Evolutionary conservation across 768 basidiomycete genomes (phyloP).

Genomic region (Wakefieldia striispora): DNA sequence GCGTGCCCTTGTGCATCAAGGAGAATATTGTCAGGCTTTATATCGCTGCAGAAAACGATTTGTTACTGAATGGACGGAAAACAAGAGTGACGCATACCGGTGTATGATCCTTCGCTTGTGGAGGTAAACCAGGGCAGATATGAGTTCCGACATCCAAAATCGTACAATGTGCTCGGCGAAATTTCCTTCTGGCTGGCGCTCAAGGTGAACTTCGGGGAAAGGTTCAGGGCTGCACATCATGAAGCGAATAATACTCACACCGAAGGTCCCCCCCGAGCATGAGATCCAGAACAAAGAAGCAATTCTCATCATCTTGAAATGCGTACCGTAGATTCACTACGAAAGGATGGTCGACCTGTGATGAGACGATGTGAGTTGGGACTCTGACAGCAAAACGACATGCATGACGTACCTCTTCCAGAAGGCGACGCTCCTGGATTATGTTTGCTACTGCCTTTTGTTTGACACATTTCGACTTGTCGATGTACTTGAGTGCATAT

Average conservation of each 20-base stretch:
- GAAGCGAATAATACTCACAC: constrained; percentile 48
- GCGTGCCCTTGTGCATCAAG: constrained; percentile 93
- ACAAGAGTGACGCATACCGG: constrained; percentile 52
- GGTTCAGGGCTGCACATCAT: neutral
- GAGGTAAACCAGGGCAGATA: constrained; percentile 82
- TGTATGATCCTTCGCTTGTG: constrained; percentile 93
- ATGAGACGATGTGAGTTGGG: constrained; percentile 1
- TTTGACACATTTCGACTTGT: constrained; percentile 88
- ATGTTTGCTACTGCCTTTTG: constrained; percentile 91
- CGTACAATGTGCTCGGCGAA: constrained; percentile 71
- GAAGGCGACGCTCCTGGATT: constrained; percentile 87
- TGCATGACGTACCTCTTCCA: constrained; percentile 75
- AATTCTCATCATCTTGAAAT: constrained; percentile 96
- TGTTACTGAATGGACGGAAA: constrained; percentile 5
- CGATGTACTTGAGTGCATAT: constrained; percentile 97
- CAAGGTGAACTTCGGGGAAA: constrained; percentile 69
- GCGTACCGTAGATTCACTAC: constrained; percentile 91
- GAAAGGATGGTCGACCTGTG: constrained; percentile 84
- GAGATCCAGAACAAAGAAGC: constrained; percentile 95
- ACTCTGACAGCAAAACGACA: constrained; percentile 2
- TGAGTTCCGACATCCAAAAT: constrained; percentile 90
- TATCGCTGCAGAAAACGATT: constrained; percentile 54
- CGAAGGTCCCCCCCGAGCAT: constrained; percentile 95
- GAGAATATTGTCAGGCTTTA: constrained; percentile 97
- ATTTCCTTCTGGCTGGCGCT: constrained; percentile 49